Evolutionary conservation across 1,139 yeast species (phyloP), one percentile per base, ranked within the genome.

Genomic region (Schwanniomyces etchellsii): DNA sequence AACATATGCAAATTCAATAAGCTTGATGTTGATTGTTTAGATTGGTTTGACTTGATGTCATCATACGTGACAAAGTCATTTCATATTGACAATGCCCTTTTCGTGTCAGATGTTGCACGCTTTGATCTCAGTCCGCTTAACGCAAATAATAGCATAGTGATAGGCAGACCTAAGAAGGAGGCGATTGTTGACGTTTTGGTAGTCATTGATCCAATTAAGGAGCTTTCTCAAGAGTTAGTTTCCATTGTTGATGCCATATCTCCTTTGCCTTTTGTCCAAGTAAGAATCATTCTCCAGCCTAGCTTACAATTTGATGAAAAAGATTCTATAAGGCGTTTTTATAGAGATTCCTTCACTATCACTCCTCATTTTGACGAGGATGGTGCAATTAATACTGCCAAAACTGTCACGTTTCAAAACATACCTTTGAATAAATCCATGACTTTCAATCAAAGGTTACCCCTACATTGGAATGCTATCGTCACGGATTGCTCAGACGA

Each of bases 381-480:
- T 0, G 81, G 81, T 0, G 37, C 42, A 0, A 37, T 60, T 24
- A 40, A 39, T 6, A 31, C 38, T 1, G 26, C 34, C 2, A 20
- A 28, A 6, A 32, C 35, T 4, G 41, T 41, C 2, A 24, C 28
- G 2, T 43, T 53, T 21, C 37, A 25, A 11, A 55, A 55, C 5
- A 53, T 77, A 15, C 83, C 83, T 0, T 55, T 56, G 4, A 60
- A 69, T 12, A 66, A 74, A 0, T 44, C 70, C 10, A 74, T 79
- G 39, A 69, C 79, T 4, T 54, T 77, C 11, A 82, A 76, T 26
- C 38, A 84, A 17, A 81, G 81, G 36, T 64, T 63, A 10, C 95
- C 95, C 0, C 51, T 65, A 4, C 57, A 79, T 7, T 84, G 95
- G 95, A 88, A 80, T 42, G 78, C 80, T 37, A 58, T 84, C 12